Base-by-base conservation (phyloP, 306 rosid genomes). In the Prunus davidiana region DNA sequence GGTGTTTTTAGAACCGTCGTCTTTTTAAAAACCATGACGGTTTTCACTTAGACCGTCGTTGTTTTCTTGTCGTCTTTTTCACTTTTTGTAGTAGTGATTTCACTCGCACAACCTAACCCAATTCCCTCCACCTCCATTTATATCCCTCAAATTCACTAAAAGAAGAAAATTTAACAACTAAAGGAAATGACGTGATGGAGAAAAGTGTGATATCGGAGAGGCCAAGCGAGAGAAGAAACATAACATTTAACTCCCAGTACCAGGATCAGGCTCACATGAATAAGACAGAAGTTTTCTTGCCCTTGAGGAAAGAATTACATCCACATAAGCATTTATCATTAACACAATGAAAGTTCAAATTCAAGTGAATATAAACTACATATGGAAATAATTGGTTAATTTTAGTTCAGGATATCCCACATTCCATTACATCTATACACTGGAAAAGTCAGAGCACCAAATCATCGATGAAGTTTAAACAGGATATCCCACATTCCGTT, bases 201-300 rank as follows among this genome's bases (percentile, higher is more conserved):
- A 3, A 28, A 28, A 28, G 30, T 3, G 30, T 28, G 30, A 28
- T 28, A 28, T 0, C 0, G 3, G 30, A 28, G 30, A 3, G 30
- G 30, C 30, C 30, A 4, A 30, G 32, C 5, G 32, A 30, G 32
- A 4, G 32, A 30, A 30, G 32, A 3, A 30, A 30, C 32, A 30
- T 30, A 30, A 30, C 32, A 30, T 30, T 30, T 4, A 30, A 91
- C 96, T 72, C 32, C 97, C 89, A 91, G 64, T 70, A 94, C 96
- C 15, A 96, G 96, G 67, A 94, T 89, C 77, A 94, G 76, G 96
- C 98, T 94, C 86, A 94, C 98, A 82, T 94, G 98, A 84, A 94
- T 82, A 75, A 94, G 97, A 78, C 96, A 94, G 83, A 94, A 94
- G 86, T 91, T 91, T 78, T 90, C 86, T 71, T 85, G 90, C 66